Evolutionary conservation across 495 filamentous ascomycete species (phyloP), one percentile per base, ranked within the genome.

Genomic region (Podospora sp.): DNA sequence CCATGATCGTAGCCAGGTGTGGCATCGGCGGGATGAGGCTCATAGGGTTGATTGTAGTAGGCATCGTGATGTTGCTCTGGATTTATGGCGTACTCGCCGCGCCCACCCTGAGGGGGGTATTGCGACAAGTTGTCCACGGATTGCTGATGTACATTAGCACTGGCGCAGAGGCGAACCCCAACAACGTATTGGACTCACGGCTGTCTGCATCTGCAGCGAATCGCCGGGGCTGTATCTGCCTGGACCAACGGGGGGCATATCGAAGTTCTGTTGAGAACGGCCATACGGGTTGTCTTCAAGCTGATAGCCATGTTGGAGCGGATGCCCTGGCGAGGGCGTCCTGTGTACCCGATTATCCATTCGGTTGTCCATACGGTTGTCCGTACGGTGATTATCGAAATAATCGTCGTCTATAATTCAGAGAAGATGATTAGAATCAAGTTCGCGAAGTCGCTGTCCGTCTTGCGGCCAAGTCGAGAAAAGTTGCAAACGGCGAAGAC

Each of bases 51-150:
- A 62, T 88, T 90, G 73, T 91, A 95, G 79, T 97, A 96, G 52
- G 89, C 86, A 77, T 97, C 92, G 71, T 94, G 92, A 70, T 96
- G 92, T 49, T 87, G 88, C 75, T 93, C 87, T 14, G 94, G 93
- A 65, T 92, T 87, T 40, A 97, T 77, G 6, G 87, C 79, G 75
- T 94, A 96, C 26, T 92, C 90, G 65, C 76, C 82, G 70, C 59
- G 81, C 81, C 89, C 91, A 60, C 29, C 29, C 29, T 81, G 79
- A 63, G 91, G 85, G 70, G 87, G 88, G 68, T 89, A 94, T 20
- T 90, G 89, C 69, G 85, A 85, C 18, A 89, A 79, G 71, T 91
- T 89, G 74, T 93, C 91, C 1, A 94, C 89, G 1, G 93, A 96
- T 80, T 94, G 94, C 87, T 84, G 53, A 9, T 82, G 63, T 50